A percentile compares a stretch with the other conserved stretches of the same genome.
These are phyloP conservation scores for Somion occarium DNA, from an alignment of 1,284 basidiomycete genomes.

Conservation along the genomic window DNA sequence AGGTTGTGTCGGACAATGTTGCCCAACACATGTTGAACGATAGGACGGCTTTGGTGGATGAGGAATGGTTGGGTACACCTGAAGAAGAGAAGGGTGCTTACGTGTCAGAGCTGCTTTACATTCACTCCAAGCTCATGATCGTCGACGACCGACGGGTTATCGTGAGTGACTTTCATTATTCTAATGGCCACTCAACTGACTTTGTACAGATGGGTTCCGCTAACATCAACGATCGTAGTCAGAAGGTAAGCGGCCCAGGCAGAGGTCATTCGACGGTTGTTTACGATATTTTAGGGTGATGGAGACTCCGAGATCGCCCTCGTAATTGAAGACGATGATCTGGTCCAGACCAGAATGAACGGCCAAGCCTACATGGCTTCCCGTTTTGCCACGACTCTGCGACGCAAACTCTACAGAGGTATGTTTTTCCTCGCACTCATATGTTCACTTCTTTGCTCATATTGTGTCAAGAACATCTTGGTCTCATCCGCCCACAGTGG, in stretches of 20 bases:
- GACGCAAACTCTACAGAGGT: constrained; percentile 76
- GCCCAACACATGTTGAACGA: constrained; percentile 74
- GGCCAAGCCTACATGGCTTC: constrained; percentile 65
- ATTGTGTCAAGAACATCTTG: constrained; percentile 73
- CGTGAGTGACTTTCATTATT: constrained; percentile 37
- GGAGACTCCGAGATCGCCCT: constrained; percentile 92
- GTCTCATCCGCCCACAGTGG: constrained; percentile 67
- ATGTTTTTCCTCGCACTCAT: constrained; percentile 11
- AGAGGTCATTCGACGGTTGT: background rate
- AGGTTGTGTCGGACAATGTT: constrained; percentile 67
- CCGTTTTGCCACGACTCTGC: constrained; percentile 74
- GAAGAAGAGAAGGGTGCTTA: constrained; percentile 79
- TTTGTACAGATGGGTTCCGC: constrained; percentile 73
- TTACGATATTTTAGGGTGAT: constrained; percentile 55
- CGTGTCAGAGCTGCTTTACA: constrained; percentile 79
- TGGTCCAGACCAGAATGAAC: constrained; percentile 76
- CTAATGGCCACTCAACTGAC: constrained; percentile 4
- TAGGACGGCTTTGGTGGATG: constrained; percentile 54
- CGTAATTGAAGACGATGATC: constrained; percentile 83
- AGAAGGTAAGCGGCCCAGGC: constrained; percentile 45
- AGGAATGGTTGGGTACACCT: constrained; percentile 78
- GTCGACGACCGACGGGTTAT: constrained; percentile 88
- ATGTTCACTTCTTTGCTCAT: constrained; percentile 1
- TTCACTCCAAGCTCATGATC: constrained; percentile 87
- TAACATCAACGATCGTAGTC: constrained; percentile 85